These are phyloP conservation scores for Dissophora globulifera DNA, from an alignment of 192 early-diverging fungal genomes.

Conservation along the genomic window DNA sequence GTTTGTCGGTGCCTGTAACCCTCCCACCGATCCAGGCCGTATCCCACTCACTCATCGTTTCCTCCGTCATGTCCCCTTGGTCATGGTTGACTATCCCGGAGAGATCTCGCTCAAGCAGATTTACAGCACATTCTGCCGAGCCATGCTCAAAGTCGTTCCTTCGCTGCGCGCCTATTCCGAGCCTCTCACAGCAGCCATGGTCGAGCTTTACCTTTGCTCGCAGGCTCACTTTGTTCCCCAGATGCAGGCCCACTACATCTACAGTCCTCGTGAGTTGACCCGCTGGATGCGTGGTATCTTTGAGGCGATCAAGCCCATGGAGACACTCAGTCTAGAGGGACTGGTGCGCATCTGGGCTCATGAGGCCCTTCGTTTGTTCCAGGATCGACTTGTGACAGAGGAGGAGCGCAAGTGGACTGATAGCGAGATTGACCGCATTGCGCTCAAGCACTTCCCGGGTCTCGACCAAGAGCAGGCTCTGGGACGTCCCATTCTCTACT, in stretches of 20 bases:
- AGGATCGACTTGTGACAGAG: conserved; percentile 93
- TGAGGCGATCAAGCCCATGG: conserved; percentile 90
- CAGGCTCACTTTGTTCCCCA: conserved; percentile 96
- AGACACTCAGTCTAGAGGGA: conserved; percentile 81
- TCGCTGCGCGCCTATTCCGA: conserved; percentile 90
- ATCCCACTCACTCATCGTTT: conserved; percentile 96
- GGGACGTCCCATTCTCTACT: conserved; percentile 92
- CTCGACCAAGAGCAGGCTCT: conserved; percentile 77
- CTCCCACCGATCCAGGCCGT: conserved; percentile 98
- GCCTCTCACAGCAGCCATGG: conserved; percentile 94
- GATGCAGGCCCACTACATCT: conserved; percentile 99
- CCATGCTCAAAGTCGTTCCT: conserved; percentile 94
- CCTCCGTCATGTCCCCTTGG: conserved; percentile 94
- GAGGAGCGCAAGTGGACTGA: conserved; percentile 95
- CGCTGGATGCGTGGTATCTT: conserved; percentile 99
- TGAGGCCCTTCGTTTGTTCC: conserved; percentile 97
- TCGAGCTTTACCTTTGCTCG: conserved; percentile 92
- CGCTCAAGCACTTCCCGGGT: conserved; percentile 89
- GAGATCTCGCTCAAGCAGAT: conserved; percentile 92
- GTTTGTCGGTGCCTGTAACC: conserved; percentile 99
- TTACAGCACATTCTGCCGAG: conserved; percentile 92
- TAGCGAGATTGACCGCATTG: conserved; percentile 82
- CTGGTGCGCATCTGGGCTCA: conserved; percentile 98
- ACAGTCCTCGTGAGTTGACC: conserved; percentile 99
- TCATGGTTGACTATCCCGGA: conserved; percentile 99